Percentiles rank a stretch among this genome's conserved stretches.
Evolutionary conservation across 345 rosid species (phyloP).

Genomic region (Ceriops tagal): DNA sequence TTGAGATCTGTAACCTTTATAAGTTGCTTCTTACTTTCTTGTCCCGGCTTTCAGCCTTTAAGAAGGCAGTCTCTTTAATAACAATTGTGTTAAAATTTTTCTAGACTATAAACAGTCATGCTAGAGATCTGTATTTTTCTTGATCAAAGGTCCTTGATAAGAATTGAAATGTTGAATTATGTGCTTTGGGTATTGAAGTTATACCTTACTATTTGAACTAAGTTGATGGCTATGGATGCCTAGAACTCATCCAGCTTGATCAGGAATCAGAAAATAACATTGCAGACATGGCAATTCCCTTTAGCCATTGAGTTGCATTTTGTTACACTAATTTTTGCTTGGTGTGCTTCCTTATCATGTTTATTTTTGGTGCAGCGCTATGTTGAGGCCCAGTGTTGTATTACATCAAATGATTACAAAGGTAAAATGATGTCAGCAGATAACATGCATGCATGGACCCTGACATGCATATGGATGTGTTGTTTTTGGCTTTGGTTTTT

Average conservation of each 20-base stretch:
- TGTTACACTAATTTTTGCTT: constrained; percentile 4
- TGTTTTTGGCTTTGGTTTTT: too few species aligned
- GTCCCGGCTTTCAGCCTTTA: neutral
- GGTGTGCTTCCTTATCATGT: constrained; percentile 3
- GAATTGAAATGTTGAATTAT: neutral
- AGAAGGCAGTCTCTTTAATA: neutral
- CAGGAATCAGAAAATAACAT: neutral
- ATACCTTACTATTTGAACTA: neutral
- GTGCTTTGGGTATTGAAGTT: neutral
- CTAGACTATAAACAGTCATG: too few species aligned
- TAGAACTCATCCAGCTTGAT: neutral
- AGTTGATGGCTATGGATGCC: neutral
- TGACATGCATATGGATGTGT: too few species aligned
- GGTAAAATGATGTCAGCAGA: constrained; percentile 40
- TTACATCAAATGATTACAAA: constrained; percentile 89
- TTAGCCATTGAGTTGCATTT: constrained; percentile 1
- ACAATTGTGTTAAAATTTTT: too few species aligned
- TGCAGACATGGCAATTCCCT: neutral
- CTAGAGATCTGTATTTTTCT: too few species aligned
- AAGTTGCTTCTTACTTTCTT: constrained; percentile 6
- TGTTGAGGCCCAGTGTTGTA: constrained; percentile 92
- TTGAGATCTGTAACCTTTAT: constrained; percentile 7
- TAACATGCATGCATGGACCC: too few species aligned
- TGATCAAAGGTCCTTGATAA: neutral
- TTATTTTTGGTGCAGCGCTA: constrained; percentile 64